Percentiles rank a stretch among this genome's conserved stretches.
These are phyloP conservation scores for Galeopsis tetrahit DNA, from an alignment of 257 asterid genomes.

Conservation along the genomic window DNA sequence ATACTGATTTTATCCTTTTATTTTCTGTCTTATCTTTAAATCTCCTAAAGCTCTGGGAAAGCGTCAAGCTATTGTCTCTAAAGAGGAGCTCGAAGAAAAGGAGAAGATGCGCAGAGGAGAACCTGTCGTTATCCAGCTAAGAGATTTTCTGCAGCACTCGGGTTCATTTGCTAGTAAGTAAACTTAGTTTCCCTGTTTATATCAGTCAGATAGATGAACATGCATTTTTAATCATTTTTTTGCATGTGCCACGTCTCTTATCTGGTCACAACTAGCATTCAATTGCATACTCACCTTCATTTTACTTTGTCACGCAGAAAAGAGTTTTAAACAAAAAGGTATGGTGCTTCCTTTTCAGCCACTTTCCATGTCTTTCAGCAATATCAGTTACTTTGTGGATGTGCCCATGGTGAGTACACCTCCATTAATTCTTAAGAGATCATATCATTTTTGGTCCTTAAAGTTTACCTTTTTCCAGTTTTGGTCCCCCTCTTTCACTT, in stretches of 20 bases:
- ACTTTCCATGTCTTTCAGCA: constrained; percentile 85
- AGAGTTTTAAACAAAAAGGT: constrained; percentile 77
- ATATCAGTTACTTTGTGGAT: constrained; percentile 86
- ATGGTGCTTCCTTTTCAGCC: constrained; percentile 96
- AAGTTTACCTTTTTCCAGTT: no score
- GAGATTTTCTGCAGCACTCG: constrained; percentile 82
- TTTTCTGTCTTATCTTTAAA: constrained; percentile 26
- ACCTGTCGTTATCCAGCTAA: constrained; percentile 68
- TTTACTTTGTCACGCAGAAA: constrained; percentile 53
- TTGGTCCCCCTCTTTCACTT: no score
- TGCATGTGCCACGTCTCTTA: constrained; percentile 19
- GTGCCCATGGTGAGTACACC: constrained; percentile 72
- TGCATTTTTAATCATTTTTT: constrained; percentile 17
- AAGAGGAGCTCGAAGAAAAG: constrained; percentile 68
- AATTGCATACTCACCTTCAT: constrained; percentile 14
- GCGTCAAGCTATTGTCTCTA: constrained; percentile 82
- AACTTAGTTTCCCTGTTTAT: constrained; percentile 8
- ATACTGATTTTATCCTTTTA: constrained; percentile 20
- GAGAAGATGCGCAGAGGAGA: constrained; percentile 67
- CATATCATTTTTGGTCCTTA: no score
- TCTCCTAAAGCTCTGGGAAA: constrained; percentile 70
- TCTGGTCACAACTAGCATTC: constrained; percentile 22
- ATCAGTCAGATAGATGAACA: constrained; percentile 2
- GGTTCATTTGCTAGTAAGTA: constrained; percentile 86
- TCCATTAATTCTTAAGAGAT: constrained; percentile 22